Base-by-base conservation (phyloP, 2,329 filamentous ascomycete species). In the Neonectria faginata region DNA sequence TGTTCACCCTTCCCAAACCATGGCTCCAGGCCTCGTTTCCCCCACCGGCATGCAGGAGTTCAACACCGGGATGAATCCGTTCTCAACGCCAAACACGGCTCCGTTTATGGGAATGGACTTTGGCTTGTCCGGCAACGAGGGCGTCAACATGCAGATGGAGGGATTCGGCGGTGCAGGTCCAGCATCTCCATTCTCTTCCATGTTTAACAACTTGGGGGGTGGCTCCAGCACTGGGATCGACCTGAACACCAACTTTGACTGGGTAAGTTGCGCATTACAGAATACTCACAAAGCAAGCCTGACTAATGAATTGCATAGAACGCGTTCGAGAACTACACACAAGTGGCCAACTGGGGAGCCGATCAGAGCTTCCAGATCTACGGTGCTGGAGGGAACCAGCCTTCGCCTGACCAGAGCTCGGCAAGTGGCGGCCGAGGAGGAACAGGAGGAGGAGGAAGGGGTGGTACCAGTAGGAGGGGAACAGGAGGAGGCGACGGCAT, bases 321-420 rank as follows among this genome's bases (percentile, higher is more conserved):
- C 47, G 83, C 84, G 12, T 84, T 89, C 52, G 86, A 89, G 64
- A 87, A 82, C 56, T 88, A 85, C 65, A 82, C 86, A 0, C 86
- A 89, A 65, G 76, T 78, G 71, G 81, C 84, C 14, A 83, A 81
- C 45, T 88, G 85, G 81, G 84, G 81, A 27, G 77, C 80, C 3
- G 85, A 87, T 33, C 82, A 84, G 61, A 80, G 81, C 16, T 85
- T 87, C 68, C 82, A 84, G 57, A 82, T 87, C 65, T 87, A 86
- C 66, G 79, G 76, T 12, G 65, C 67, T 14, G 74, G 67, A 14
- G 75, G 70, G 7, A 65, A 76, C 39, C 70, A 72, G 31, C 67
- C 73, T 14, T 75, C 76, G 0, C 70, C 73, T 8, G 73, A 75
- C 16, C 73, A 75, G 31, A 69, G 67, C 22, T 74, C 72, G 18